Evolutionary conservation across 2,329 filamentous ascomycete genomes (phyloP), one percentile per base, ranked within the genome.

Genomic region (Teratosphaeria pseudoeucalypti): DNA sequence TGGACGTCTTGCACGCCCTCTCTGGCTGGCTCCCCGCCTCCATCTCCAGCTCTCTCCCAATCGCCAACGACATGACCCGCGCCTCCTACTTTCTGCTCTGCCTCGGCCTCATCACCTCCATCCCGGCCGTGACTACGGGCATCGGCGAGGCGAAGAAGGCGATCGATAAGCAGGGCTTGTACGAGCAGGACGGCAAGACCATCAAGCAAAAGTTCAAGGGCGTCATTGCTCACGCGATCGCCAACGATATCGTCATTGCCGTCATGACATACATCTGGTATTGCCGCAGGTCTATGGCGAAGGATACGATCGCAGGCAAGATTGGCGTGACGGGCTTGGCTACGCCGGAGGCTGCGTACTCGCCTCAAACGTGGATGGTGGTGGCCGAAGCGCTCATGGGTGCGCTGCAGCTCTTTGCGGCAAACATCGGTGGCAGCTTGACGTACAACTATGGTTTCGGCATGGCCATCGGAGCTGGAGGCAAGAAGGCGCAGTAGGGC

Each of bases 371-470:
- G 6, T 70, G 68, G 55, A 76, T 77, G 61, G 67, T 78, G 0
- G 49, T 72, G 16, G 63, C 76, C 0, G 76, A 75, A 63, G 67
- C 68, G 23, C 57, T 72, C 14, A 60, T 76, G 16, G 70, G 72
- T 6, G 63, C 70, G 2, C 61, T 72, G 47, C 70, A 73, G 3
- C 59, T 76, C 49, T 74, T 75, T 60, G 71, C 70, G 2, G 76
- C 76, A 12, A 76, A 75, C 60, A 68, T 79, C 4, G 77, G 77
- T 2, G 77, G 76, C 0, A 67, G 66, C 9, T 61, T 79, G 61
- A 75, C 76, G 5, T 79, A 79, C 63, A 68, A 74, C 34, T 75
- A 76, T 60, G 77, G 77, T 0, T 75, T 79, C 65, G 77, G 77
- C 1, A 72, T 79, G 54, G 63, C 61, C 26, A 62, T 68, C 61